These are phyloP conservation scores for Pleodorina starrii DNA, from an alignment of 139 green algal species.

Conservation along the genomic window DNA sequence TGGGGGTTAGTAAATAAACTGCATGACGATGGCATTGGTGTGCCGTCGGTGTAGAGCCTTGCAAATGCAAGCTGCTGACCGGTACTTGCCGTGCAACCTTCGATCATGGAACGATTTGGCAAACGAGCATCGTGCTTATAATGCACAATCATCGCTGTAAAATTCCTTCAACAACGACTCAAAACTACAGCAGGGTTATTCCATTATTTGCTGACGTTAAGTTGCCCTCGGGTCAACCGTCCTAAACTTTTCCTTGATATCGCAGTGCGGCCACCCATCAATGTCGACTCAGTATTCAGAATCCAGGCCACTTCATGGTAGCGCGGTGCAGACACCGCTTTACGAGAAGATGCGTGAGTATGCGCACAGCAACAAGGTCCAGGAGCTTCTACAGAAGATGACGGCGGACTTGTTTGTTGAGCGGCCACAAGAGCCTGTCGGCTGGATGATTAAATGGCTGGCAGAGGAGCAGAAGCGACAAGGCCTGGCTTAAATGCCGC, in stretches of 20 bases:
- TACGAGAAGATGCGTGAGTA: conserved; percentile 46
- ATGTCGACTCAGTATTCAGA: conserved; percentile 41
- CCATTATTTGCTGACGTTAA: background rate
- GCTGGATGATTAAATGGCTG: conserved; percentile 47
- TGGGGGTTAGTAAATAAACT: too few relatives aligned
- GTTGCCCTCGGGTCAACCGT: too few relatives aligned
- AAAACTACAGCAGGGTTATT: background rate
- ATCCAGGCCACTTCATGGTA: conserved; percentile 25
- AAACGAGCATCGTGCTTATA: background rate
- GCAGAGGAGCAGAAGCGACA: conserved; percentile 34
- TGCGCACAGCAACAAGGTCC: conserved; percentile 36
- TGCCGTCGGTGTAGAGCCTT: too few relatives aligned
- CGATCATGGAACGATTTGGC: background rate
- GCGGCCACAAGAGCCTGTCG: conserved; percentile 21
- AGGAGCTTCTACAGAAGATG: conserved; percentile 51
- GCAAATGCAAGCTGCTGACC: too few relatives aligned
- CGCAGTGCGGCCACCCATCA: too few relatives aligned
- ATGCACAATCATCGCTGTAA: background rate
- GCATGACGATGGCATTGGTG: too few relatives aligned
- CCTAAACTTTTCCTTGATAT: background rate
- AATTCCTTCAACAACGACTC: background rate
- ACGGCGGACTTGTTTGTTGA: conserved; percentile 38
- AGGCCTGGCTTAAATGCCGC: background rate
- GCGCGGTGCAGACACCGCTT: conserved; percentile 23
- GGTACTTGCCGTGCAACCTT: conserved; percentile 19